Percentiles rank a stretch among this genome's conserved stretches.
These are phyloP conservation scores for Saccharomycopsis fibuligera DNA, from an alignment of 805 yeast species.

Conservation along the genomic window DNA sequence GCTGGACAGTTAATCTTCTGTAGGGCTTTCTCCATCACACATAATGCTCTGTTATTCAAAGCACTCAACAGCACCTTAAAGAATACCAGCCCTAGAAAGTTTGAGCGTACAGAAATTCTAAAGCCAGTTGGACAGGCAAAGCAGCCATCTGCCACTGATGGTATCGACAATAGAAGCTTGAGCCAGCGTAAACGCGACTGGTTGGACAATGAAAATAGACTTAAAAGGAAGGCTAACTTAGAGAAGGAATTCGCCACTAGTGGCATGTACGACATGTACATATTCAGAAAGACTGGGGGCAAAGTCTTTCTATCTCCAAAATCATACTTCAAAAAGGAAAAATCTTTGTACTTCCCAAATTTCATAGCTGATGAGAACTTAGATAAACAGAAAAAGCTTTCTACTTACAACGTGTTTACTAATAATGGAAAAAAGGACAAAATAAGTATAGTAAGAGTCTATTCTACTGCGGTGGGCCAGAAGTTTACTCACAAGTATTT, in stretches of 20 bases:
- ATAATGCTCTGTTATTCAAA: neutral
- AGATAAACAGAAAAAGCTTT: slow-evolving; percentile 30
- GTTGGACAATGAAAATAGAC: slow-evolving; percentile 39
- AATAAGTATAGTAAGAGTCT: slow-evolving; percentile 59
- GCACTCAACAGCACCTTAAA: slow-evolving; percentile 16
- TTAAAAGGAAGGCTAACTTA: slow-evolving; percentile 42
- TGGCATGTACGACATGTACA: slow-evolving; percentile 59
- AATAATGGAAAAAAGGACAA: slow-evolving; percentile 33
- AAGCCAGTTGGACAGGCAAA: slow-evolving; percentile 41
- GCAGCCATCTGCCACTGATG: slow-evolving; percentile 35
- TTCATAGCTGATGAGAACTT: slow-evolving; percentile 30
- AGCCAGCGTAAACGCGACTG: slow-evolving; percentile 39
- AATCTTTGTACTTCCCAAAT: slow-evolving; percentile 78
- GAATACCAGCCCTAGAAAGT: slow-evolving; percentile 16
- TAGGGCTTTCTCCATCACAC: slow-evolving; percentile 8
- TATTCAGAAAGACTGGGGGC: slow-evolving; percentile 70
- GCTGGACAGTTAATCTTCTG: too few species aligned
- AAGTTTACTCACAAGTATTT: slow-evolving; percentile 59
- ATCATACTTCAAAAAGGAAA: slow-evolving; percentile 68
- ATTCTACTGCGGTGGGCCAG: slow-evolving; percentile 65
- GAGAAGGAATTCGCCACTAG: slow-evolving; percentile 61
- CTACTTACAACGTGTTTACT: slow-evolving; percentile 22
- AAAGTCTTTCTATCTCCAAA: slow-evolving; percentile 78
- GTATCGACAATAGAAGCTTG: slow-evolving; percentile 35
- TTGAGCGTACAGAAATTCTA: slow-evolving; percentile 24